Evolutionary conservation across 345 rosid species (phyloP).

Genomic region (Bruguiera gymnorhiza): DNA sequence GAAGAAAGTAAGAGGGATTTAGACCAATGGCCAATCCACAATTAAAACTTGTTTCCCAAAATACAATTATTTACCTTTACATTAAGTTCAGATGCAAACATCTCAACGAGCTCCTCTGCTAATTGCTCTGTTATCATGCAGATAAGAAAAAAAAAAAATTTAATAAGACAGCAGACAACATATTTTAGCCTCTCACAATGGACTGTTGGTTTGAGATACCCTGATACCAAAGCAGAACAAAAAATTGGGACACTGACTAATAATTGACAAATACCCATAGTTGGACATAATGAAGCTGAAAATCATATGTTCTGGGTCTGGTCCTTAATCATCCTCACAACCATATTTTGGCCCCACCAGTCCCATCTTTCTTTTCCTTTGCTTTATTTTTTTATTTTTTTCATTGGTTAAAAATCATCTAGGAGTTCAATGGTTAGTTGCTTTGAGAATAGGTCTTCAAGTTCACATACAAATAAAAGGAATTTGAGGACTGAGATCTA

Average conservation of each 20-base stretch:
- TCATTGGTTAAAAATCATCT: background rate
- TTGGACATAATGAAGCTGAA: too few relatives aligned
- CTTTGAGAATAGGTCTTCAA: background rate
- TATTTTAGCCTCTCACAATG: background rate
- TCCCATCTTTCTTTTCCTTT: too few relatives aligned
- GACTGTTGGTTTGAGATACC: background rate
- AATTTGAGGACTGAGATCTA: background rate
- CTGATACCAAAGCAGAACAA: background rate
- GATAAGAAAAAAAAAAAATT: background rate
- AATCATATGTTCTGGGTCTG: too few relatives aligned
- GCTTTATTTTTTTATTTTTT: background rate
- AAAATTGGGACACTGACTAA: background rate
- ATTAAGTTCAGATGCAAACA: constrained; percentile 66
- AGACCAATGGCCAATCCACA: background rate
- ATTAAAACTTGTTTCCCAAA: background rate
- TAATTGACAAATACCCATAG: too few relatives aligned
- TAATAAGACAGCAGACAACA: too few relatives aligned
- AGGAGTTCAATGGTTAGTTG: background rate
- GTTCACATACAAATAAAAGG: background rate
- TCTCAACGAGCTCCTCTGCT: constrained; percentile 71
- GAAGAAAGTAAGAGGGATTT: background rate
- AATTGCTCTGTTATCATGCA: constrained; percentile 51
- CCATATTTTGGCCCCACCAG: too few relatives aligned
- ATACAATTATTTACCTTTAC: constrained; percentile 51
- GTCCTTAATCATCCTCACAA: too few relatives aligned